Percentiles rank a stretch among this genome's conserved stretches.
Conservation (phyloP, 345 rosid species). For the Citrus mangshanensis region DNA sequence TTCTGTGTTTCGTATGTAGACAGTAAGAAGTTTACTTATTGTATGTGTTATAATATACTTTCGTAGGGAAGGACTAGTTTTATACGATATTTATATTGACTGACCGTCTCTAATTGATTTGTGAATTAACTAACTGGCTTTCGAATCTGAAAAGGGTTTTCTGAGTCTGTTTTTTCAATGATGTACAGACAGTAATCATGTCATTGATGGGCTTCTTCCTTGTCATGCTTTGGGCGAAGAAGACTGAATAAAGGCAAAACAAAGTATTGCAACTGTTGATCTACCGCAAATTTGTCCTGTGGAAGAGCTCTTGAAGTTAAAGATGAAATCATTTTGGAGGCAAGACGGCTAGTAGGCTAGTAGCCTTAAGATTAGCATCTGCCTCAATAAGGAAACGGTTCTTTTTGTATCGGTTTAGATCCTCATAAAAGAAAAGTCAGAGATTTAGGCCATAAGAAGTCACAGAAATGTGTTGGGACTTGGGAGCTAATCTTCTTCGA, state of each 20-base stretch:
- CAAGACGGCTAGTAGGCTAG: background rate
- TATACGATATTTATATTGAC: background rate
- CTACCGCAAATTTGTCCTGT: background rate
- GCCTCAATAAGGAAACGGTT: background rate
- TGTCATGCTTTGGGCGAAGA: slow-evolving; percentile 78
- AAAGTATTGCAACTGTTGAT: background rate
- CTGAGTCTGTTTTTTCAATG: background rate
- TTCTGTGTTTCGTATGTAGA: background rate
- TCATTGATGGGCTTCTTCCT: slow-evolving; percentile 92
- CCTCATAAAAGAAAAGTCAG: no score
- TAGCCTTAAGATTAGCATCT: background rate
- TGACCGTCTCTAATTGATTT: background rate
- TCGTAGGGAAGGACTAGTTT: background rate
- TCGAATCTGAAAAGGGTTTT: background rate
- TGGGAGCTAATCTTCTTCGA: background rate
- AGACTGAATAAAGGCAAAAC: slow-evolving; percentile 19
- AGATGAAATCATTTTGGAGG: background rate
- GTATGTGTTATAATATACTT: background rate
- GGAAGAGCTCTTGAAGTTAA: background rate
- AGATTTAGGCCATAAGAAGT: no score
- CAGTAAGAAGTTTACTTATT: background rate
- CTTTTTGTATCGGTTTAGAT: background rate
- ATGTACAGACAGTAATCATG: slow-evolving; percentile 91
- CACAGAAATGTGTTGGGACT: no score
- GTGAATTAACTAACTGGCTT: background rate